Percentiles rank a stretch among this genome's conserved stretches.
Conservation (phyloP, 805 yeast species). For the Ogataea glucozyma region DNA sequence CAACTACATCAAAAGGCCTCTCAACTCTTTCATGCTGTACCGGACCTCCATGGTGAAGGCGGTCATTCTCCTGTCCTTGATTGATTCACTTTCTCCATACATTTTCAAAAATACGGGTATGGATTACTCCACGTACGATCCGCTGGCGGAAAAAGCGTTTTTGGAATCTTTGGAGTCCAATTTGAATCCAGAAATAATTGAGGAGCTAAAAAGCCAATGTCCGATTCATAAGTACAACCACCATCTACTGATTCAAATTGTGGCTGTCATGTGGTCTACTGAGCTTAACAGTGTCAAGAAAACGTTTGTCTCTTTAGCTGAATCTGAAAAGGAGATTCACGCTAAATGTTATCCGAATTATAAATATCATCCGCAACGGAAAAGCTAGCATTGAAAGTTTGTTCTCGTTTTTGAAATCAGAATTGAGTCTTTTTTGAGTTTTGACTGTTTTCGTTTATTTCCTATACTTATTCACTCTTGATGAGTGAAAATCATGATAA, state of each 20-base stretch:
- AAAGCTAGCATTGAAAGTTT: slow-evolving; percentile 6
- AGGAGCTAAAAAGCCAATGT: slow-evolving; percentile 16
- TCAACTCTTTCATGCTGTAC: slow-evolving; percentile 50
- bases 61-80: slow-evolving; percentile 33
- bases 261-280: slow-evolving; percentile 48
- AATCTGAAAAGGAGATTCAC: slow-evolving; percentile 44
- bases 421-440: neutral
- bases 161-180: slow-evolving; percentile 14
- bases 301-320: slow-evolving; percentile 39
- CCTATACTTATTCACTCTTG: neutral
- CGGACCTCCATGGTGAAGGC: slow-evolving; percentile 44
- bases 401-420: neutral
- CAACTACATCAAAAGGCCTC: slow-evolving; percentile 43
- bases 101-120: slow-evolving; percentile 19
- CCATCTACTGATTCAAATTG: slow-evolving; percentile 42
- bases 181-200: slow-evolving; percentile 10
- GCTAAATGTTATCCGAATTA: slow-evolving; percentile 43
- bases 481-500: neutral
- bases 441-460: neutral
- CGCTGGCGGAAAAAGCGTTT: slow-evolving; percentile 17
- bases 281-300: slow-evolving; percentile 39
- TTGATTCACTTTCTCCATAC: slow-evolving; percentile 27
- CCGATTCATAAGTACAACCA: slow-evolving; percentile 39
- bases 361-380: slow-evolving; percentile 44
- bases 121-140: slow-evolving; percentile 22